Evolutionary conservation across 345 rosid genomes (phyloP), one percentile per base, ranked within the genome.

Genomic region (Carallia pectinifolia): DNA sequence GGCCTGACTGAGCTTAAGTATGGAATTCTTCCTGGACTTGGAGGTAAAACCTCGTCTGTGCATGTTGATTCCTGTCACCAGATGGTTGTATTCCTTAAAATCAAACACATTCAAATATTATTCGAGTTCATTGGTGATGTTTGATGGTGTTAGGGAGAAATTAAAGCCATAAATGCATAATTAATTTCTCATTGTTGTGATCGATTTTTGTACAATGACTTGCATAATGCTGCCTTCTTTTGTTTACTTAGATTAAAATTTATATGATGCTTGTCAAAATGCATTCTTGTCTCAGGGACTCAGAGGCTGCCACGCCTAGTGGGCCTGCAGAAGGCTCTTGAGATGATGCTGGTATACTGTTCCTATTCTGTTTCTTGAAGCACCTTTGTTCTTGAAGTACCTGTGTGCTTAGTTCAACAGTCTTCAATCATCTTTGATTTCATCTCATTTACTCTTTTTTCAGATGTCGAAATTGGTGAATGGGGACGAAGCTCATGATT

Each of bases 1-100:
- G 77, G 73, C 31, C 52, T 74, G 56, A 58, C 60, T 8, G 69
- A 68, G 61, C 77, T 74, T 74, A 65, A 19, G 13, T 74, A 68
- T 23, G 68, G 77, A 53, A 68, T 67, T 73, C 66, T 62, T 37
- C 53, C 34, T 23, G 53, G 53, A 37, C 44, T n/a, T 38, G 53
- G 66, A 62, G 66, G 66, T 23, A 12, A 62, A 34, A 16, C 30
- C 27, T 1, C 19, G 1, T 39, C 12, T 62, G 27, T 61, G 65
- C 19, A 33, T 7, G 16, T 60, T 3, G 48, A 40, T 44, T 44
- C 50, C 50, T 44, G 3, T 44, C 17, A 44, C 13, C 12, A 4
- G 50, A 44, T 44, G 48, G 48, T 44, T 10, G 12, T 10, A 12
- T 44, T 44, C 50, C 16, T 12, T 44, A 44, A 9, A 44, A 44